Conservation (phyloP, 2,329 filamentous ascomycete genomes). For the Bisporella sp. region DNA sequence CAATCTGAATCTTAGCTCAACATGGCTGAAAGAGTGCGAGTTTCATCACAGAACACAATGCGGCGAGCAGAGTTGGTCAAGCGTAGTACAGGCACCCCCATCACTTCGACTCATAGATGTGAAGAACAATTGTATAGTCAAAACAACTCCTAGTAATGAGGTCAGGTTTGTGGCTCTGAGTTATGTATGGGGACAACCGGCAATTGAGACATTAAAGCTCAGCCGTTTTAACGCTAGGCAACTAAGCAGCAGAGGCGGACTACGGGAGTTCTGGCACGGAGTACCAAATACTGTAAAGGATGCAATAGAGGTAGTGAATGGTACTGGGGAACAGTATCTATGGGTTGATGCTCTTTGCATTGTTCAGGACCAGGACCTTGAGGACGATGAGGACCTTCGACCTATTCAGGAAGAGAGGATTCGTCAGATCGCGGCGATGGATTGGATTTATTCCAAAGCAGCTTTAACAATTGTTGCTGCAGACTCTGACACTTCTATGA, state of each 20-base stretch:
- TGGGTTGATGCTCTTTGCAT: conserved; percentile 29
- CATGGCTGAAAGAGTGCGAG: not conserved
- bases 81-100: not conserved
- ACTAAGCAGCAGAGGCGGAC: not conserved
- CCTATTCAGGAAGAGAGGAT: not conserved
- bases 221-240: conserved; percentile 12
- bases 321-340: conserved; percentile 19
- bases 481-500: conserved; percentile 12
- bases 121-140: not conserved
- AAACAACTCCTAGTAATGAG: not conserved
- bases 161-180: conserved; percentile 7
- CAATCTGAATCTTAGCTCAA: not conserved
- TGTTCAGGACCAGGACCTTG: conserved; percentile 10
- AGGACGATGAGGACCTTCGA: conserved; percentile 7
- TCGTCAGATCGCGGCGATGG: conserved; percentile 14
- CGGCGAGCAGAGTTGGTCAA: not conserved
- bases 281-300: conserved; percentile 17
- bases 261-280: conserved; percentile 5
- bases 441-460: conserved; percentile 19
- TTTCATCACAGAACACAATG: not conserved
- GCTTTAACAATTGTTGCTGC: conserved; percentile 19
- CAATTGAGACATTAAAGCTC: not conserved
- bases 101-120: not conserved
- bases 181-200: conserved; percentile 10
- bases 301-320: conserved; percentile 14